Percentiles rank a stretch among this genome's conserved stretches.
Evolutionary conservation across 331 rosid species (phyloP).

Genomic region (Rhamnella rubrinervis): DNA sequence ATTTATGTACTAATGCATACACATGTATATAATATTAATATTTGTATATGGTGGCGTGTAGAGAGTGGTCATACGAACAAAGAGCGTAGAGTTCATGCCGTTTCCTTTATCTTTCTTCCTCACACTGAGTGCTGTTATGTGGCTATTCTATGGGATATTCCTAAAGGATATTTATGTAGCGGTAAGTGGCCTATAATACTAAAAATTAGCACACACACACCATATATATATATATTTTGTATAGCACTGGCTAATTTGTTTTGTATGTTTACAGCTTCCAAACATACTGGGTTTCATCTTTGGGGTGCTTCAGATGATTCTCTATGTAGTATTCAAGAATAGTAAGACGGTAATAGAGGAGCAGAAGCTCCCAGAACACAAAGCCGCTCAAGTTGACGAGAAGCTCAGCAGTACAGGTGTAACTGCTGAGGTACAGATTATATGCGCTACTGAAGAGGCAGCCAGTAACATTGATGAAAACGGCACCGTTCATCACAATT

Average conservation of each 20-base stretch:
- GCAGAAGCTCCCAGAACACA: slow-evolving; percentile 57
- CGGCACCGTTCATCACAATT: too few species aligned
- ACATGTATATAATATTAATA: background rate
- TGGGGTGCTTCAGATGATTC: slow-evolving; percentile 72
- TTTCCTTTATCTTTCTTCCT: slow-evolving; percentile 69
- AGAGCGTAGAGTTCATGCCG: slow-evolving; percentile 97
- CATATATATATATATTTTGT: background rate
- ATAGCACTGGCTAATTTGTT: background rate
- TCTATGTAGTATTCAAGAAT: slow-evolving; percentile 58
- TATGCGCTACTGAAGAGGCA: background rate
- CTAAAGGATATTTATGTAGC: slow-evolving; percentile 74
- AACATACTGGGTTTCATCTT: slow-evolving; percentile 70
- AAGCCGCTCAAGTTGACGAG: slow-evolving; percentile 43
- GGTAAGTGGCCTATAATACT: slow-evolving; percentile 37
- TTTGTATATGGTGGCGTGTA: slow-evolving; percentile 20
- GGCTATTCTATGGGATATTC: slow-evolving; percentile 70
- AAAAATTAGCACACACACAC: too few species aligned
- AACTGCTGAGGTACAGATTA: slow-evolving; percentile 18
- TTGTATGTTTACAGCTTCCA: slow-evolving; percentile 57
- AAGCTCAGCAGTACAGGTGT: background rate
- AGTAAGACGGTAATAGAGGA: slow-evolving; percentile 26
- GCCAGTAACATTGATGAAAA: background rate
- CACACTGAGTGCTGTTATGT: slow-evolving; percentile 71
- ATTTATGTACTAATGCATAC: too few species aligned
- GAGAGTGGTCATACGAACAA: slow-evolving; percentile 80